These are phyloP conservation scores for Zygnema cylindricum DNA, from an alignment of 139 green algal species.

Conservation along the genomic window DNA sequence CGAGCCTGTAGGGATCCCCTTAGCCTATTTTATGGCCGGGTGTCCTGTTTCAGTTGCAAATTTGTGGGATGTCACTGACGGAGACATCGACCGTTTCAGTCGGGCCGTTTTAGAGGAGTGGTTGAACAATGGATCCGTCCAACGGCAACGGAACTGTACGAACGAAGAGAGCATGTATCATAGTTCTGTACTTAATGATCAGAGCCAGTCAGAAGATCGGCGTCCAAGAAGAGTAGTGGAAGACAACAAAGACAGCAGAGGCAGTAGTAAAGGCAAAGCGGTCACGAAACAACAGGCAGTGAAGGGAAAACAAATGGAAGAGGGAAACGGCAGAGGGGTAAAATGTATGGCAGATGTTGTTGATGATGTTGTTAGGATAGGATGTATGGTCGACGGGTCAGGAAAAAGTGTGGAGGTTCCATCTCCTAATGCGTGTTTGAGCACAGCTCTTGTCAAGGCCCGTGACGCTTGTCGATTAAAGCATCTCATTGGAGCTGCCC, in stretches of 20 bases:
- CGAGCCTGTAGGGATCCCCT: constrained; percentile 72
- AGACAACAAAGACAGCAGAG: neutral
- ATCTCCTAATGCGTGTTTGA: constrained; percentile 27
- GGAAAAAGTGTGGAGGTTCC: neutral
- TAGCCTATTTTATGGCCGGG: constrained; percentile 82
- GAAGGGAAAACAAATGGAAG: neutral
- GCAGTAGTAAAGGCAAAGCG: neutral
- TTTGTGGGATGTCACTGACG: constrained; percentile 96
- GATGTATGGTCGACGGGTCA: too few species aligned
- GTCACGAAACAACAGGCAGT: neutral
- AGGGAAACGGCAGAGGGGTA: neutral
- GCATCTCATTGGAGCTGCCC: constrained; percentile 82
- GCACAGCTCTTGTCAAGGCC: constrained; percentile 61
- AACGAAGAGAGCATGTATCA: too few species aligned
- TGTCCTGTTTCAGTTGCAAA: constrained; percentile 83
- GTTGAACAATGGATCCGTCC: constrained; percentile 49
- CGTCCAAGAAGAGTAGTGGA: too few species aligned
- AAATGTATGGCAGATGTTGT: constrained; percentile 18
- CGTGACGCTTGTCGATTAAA: constrained; percentile 78
- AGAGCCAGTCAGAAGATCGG: constrained; percentile 16
- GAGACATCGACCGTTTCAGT: constrained; percentile 91
- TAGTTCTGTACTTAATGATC: too few species aligned
- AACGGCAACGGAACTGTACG: too few species aligned
- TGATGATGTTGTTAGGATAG: neutral
- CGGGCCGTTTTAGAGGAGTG: constrained; percentile 73